Conservation (phyloP, 1,284 basidiomycete genomes). For the Moesziomyces parantarcticus region DNA sequence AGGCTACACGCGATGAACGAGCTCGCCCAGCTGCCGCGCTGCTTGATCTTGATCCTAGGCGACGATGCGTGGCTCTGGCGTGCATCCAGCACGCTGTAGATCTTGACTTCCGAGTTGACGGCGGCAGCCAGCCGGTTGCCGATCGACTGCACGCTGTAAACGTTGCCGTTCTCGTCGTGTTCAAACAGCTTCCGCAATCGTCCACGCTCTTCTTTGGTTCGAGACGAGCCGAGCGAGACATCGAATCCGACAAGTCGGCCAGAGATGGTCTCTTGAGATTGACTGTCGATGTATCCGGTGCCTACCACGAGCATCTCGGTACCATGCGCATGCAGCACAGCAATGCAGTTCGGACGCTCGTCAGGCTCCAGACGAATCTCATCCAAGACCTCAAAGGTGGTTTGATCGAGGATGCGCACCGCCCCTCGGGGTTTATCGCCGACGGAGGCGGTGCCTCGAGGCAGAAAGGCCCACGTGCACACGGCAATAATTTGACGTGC, state of each 20-base stretch:
- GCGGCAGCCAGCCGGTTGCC: slow-evolving; percentile 48
- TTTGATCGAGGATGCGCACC: slow-evolving; percentile 27
- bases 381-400: slow-evolving; percentile 26
- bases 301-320: slow-evolving; percentile 53
- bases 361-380: slow-evolving; percentile 41
- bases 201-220: slow-evolving; percentile 30
- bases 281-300: slow-evolving; percentile 47
- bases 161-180: slow-evolving; percentile 55
- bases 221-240: slow-evolving; percentile 22
- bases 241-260: slow-evolving; percentile 55
- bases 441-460: slow-evolving; percentile 32
- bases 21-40: slow-evolving; percentile 55
- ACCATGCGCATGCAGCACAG: slow-evolving; percentile 18
- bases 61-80: slow-evolving; percentile 7
- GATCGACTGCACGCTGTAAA: slow-evolving; percentile 53
- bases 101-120: slow-evolving; percentile 60
- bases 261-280: slow-evolving; percentile 36
- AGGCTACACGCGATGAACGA: slow-evolving; percentile 63
- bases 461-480: slow-evolving; percentile 45
- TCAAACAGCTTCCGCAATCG: slow-evolving; percentile 37
- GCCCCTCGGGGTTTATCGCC: slow-evolving; percentile 20
- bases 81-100: slow-evolving; percentile 36
- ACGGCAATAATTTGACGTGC: slow-evolving; percentile 35
- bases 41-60: slow-evolving; percentile 26
- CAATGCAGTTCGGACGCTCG: slow-evolving; percentile 61